Conservation (phyloP, 306 rosid genomes). For the Gastrolobium bilobum region DNA sequence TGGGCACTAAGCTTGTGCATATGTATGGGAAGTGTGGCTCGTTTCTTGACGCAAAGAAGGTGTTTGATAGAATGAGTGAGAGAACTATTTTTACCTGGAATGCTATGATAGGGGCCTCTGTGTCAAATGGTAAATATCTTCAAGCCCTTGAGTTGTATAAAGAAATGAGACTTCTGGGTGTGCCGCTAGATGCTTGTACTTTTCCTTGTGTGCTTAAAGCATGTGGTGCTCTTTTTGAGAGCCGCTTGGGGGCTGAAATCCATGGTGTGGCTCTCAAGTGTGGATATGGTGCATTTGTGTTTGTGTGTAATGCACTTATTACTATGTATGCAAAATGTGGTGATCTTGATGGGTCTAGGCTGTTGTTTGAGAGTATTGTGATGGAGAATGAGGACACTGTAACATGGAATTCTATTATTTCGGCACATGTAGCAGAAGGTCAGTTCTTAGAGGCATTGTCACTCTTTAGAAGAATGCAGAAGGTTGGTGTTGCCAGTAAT, state of each 20-base stretch:
- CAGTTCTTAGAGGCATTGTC: conserved; percentile 60
- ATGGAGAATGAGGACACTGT: conserved; percentile 65
- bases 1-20: conserved; percentile 66
- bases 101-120: conserved; percentile 76
- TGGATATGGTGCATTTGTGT: conserved; percentile 59
- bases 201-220: conserved; percentile 72
- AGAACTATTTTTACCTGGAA: conserved; percentile 82
- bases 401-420: conserved; percentile 79
- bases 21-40: conserved; percentile 77
- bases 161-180: conserved; percentile 63
- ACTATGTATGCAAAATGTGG: conserved; percentile 76
- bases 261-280: conserved; percentile 76
- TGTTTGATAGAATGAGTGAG: conserved; percentile 66
- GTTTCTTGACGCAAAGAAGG: conserved; percentile 53
- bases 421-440: conserved; percentile 64
- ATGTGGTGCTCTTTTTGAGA: conserved; percentile 51
- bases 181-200: conserved; percentile 64
- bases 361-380: conserved; percentile 60
- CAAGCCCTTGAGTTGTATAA: conserved; percentile 63
- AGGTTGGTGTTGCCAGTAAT: conserved; percentile 50
- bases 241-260: conserved; percentile 59
- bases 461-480: conserved; percentile 67
- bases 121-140: conserved; percentile 59
- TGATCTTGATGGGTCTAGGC: conserved; percentile 62
- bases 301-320: conserved; percentile 73